phyloP scores from a whole-genome alignment of 495 filamentous ascomycete genomes.

The Trichoderma reesei region DNA sequence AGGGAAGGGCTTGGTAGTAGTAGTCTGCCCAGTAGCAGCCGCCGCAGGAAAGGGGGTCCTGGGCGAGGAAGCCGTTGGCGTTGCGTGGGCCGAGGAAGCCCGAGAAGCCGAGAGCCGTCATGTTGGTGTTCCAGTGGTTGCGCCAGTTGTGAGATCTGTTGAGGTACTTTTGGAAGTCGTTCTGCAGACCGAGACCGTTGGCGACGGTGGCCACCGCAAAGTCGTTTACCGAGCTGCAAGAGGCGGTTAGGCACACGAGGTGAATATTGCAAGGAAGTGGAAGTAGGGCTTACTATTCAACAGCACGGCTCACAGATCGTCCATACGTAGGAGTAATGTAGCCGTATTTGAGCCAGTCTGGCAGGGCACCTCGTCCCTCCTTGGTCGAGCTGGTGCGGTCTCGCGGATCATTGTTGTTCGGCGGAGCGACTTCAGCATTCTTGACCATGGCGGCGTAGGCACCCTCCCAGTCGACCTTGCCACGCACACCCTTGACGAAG shows the following conservation, averaged over 20 bases:
- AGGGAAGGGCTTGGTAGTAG: constrained; percentile 56
- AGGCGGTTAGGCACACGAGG: constrained; percentile 3
- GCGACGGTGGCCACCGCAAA: constrained; percentile 54
- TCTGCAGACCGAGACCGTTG: constrained; percentile 40
- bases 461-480: constrained; percentile 57
- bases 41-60: constrained; percentile 51
- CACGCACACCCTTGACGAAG: constrained; percentile 59
- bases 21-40: constrained; percentile 57
- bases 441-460: constrained; percentile 61
- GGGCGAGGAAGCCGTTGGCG: constrained; percentile 45
- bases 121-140: constrained; percentile 58
- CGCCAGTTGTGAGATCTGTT: constrained; percentile 58
- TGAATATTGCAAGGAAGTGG: background rate
- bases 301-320: constrained; percentile 53
- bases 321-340: constrained; percentile 55
- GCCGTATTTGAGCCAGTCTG: constrained; percentile 55
- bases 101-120: constrained; percentile 45
- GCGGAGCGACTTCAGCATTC: constrained; percentile 54
- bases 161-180: constrained; percentile 51
- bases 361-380: constrained; percentile 60
- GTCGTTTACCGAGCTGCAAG: constrained; percentile 45
- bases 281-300: constrained; percentile 57
- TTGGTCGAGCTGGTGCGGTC: constrained; percentile 55
- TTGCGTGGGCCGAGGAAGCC: constrained; percentile 58
- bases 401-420: constrained; percentile 49